Evolutionary conservation across 441 rosid genomes (phyloP), one percentile per base, ranked within the genome.

Genomic region (Mallotus japonicus): DNA sequence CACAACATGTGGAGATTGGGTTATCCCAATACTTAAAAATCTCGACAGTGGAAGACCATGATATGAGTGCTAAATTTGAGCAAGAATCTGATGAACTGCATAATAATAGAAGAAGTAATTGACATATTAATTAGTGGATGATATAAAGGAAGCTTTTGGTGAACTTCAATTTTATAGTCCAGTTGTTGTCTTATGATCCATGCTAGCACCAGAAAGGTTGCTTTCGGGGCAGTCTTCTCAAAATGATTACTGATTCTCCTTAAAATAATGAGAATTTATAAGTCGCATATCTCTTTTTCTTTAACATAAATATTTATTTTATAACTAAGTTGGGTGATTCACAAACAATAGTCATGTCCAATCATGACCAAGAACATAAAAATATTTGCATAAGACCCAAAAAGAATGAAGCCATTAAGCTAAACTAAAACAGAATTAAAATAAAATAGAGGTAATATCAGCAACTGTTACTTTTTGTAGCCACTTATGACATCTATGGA

Each of bases 1-100:
- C 56, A 67, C 72, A 70, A 69, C 75, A 51, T 87, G 75, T 56
- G 88, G 90, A 14, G 83, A 79, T 14, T 86, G 88, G 89, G 79
- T 82, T 51, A 75, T 87, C 73, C 82, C 89, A 49, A 63, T 85
- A 32, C 77, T 87, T 0, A 83, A 56, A 60, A 57, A 79, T 70
- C 60, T 59, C 19, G 46, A 72, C 8, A 57, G 24, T 28, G 62
- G 37, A 66, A 55, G 40, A 49, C 42, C 13, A 65, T 47, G 70
- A 71, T 54, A 32, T 24, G 15, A 59, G 47, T 58, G 58, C 65
- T 55, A 63, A 47, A 4, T 73, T 50, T 22, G 69, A 55, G 13
- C 72, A 76, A 65, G 66, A 62, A 60, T 56, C 56, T 76, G 62
- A 73, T 28, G 66, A 49, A 60, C 63, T 49, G 22, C 16, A 11